phyloP scores from a whole-genome alignment of 129 eudicot genomes.

The Heracleum sosnowskyi region DNA sequence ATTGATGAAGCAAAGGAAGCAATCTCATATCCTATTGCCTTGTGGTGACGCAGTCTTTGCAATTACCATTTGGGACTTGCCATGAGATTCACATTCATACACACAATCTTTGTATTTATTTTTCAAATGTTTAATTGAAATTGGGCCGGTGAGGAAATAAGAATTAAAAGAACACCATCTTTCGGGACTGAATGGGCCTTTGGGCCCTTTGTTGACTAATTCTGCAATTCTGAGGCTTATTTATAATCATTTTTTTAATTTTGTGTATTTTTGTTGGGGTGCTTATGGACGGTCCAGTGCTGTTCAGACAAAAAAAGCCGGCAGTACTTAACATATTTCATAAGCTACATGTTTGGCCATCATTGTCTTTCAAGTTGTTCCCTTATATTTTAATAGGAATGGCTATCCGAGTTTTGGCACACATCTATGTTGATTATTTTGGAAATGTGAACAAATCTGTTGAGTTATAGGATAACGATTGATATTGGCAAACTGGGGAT shows the following conservation, averaged over 20 bases:
- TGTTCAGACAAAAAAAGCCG: neutral
- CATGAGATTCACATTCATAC: conserved; percentile 32
- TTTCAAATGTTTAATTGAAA: neutral
- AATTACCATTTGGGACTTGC: conserved; percentile 41
- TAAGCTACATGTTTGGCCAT: conserved; percentile 1
- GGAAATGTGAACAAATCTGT: too few relatives aligned
- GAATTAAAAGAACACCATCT: conserved; percentile 43
- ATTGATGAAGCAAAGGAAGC: neutral
- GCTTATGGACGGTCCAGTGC: conserved; percentile 16
- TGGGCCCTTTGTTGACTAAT: conserved; percentile 29
- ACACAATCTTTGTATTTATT: neutral
- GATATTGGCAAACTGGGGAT: too few relatives aligned
- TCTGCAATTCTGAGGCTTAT: conserved; percentile 56
- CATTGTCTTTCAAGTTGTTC: conserved; percentile 9
- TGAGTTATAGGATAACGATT: too few relatives aligned
- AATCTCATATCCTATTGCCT: conserved; percentile 45
- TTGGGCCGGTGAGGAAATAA: conserved; percentile 50
- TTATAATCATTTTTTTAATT: too few relatives aligned
- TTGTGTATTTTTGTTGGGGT: neutral
- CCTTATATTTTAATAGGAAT: neutral
- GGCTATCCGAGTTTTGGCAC: conserved; percentile 4
- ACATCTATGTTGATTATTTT: too few relatives aligned
- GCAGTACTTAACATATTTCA: conserved; percentile 11
- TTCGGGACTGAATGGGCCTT: conserved; percentile 48
- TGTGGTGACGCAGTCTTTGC: conserved; percentile 33